Base-by-base conservation (phyloP, 306 rosid genomes). In the Senna siamea region DNA sequence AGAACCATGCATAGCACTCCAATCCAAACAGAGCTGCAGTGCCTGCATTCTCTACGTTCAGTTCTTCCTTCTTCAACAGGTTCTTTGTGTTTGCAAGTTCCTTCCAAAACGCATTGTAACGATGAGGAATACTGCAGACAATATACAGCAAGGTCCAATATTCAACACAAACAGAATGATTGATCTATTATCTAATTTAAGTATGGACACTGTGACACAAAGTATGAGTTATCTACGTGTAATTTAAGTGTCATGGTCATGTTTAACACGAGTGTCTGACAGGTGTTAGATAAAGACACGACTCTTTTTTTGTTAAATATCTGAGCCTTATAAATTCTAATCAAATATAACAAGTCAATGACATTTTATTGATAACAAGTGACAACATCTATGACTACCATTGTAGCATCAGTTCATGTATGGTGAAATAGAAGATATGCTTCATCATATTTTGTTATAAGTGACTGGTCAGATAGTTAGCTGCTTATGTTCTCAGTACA, bases 1-100 rank as follows among this genome's bases (percentile, higher is more conserved):
- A 88, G 68, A 74, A 83, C 89, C 89, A 88, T 7, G 85, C 82
- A 68, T 60, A 83, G 76, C 89, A 88, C 69, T 85, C 92, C 0
- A 83, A 53, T 58, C 83, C 86, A 52, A 85, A 83, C 72, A 85
- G 76, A 66, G 81, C 88, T 78, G 40, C 83, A 43, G 37, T 15
- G 34, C 83, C 81, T 50, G 59, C 76, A 48, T 76, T 80, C 44
- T 83, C 83, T 51, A 80, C 54, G 32, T 66, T 76, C 37, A 87
- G 28, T 23, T 78, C 76, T 46, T 71, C 17, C 70, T 74, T 78
- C 76, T 81, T 88, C 18, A 72, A 9, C 14, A 70, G 13, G 46
- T 44, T 34, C 83, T 81, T 88, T 37, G 46, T 30, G 46, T 68
- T 5, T 17, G 76, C 80, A 69, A 71, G 40, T 76, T 88, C 88